Evolutionary conservation across 2,329 filamentous ascomycete genomes (phyloP), one percentile per base, ranked within the genome.

Genomic region (Colletotrichum nymphaeae): DNA sequence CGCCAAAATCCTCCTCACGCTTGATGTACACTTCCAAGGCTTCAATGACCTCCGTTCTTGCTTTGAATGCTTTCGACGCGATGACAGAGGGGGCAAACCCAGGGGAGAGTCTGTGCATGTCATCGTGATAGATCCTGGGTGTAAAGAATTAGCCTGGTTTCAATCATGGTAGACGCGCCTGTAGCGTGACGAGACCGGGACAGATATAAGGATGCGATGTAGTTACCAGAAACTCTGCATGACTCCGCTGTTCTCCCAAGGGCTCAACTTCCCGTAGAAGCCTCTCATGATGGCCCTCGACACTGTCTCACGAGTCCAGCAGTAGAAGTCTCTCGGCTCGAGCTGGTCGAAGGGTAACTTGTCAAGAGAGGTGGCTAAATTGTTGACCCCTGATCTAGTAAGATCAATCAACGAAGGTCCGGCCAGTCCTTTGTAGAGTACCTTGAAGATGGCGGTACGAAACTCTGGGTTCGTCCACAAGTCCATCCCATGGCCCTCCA

Each of bases 221-320:
- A 32, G 4, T 28, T 75, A 79, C 80, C 79, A 80, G 37, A 84
- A 81, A 11, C 77, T 78, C 8, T 84, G 76, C 3, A 82, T 64
- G 2, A 86, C 71, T 8, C 71, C 70, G 2, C 78, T 76, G 22
- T 83, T 37, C 14, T 76, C 78, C 59, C 86, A 81, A 0, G 85
- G 84, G 69, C 87, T 86, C 2, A 82, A 68, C 1, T 83, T 80
- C 4, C 86, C 86, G 58, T 83, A 86, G 28, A 88, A 78, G 4
- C 82, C 80, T 26, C 79, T 72, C n/a, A 80, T 80, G 0, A 82
- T 84, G 8, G 84, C 83, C 3, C 81, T 66, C 4, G 81, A 83
- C 66, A 86, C 80, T 2, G 80, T 74, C 5, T 81, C 73, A 16
- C 83, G 78, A 19, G 82, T 60, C 83, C 83, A 86, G 1, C 77